phyloP scores from a whole-genome alignment of 164 flowering plant species.

The Tinospora cordifolia region DNA sequence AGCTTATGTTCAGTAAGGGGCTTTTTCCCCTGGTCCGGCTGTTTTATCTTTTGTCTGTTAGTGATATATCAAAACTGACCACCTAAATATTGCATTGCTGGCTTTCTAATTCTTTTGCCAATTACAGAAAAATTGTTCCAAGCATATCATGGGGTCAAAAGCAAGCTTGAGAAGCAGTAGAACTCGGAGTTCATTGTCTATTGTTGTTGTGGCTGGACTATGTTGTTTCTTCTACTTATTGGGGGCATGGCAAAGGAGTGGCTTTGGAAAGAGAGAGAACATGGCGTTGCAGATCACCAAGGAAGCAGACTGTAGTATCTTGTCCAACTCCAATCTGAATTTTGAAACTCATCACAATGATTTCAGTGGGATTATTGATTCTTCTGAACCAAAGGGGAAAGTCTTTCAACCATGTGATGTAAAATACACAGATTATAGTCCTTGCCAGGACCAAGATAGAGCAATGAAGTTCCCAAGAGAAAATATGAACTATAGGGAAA shows the following conservation, averaged over 20 bases:
- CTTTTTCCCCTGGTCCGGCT: too few species aligned
- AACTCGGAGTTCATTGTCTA: slow-evolving; percentile 49
- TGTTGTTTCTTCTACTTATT: slow-evolving; percentile 77
- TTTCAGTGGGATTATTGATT: slow-evolving; percentile 24
- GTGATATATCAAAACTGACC: too few species aligned
- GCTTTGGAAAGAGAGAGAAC: slow-evolving; percentile 81
- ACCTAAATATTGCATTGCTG: background rate
- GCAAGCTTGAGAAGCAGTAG: slow-evolving; percentile 37
- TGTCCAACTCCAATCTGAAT: slow-evolving; percentile 38
- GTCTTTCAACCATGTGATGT: slow-evolving; percentile 61
- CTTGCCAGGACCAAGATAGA: slow-evolving; percentile 94
- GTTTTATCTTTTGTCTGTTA: too few species aligned
- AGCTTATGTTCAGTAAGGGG: too few species aligned
- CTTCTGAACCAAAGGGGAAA: slow-evolving; percentile 38
- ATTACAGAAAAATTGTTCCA: slow-evolving; percentile 11
- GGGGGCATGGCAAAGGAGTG: slow-evolving; percentile 94
- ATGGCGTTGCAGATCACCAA: slow-evolving; percentile 51
- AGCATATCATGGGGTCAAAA: slow-evolving; percentile 50
- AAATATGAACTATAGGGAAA: slow-evolving; percentile 86
- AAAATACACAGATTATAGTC: slow-evolving; percentile 68
- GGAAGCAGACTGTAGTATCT: slow-evolving; percentile 52
- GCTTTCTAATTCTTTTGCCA: slow-evolving; percentile 10
- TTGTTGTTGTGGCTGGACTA: slow-evolving; percentile 58
- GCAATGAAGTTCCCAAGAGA: slow-evolving; percentile 92
- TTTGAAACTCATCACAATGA: slow-evolving; percentile 72